Base-by-base conservation (phyloP, 2,329 filamentous ascomycete genomes). In the Dactylellina sp. region DNA sequence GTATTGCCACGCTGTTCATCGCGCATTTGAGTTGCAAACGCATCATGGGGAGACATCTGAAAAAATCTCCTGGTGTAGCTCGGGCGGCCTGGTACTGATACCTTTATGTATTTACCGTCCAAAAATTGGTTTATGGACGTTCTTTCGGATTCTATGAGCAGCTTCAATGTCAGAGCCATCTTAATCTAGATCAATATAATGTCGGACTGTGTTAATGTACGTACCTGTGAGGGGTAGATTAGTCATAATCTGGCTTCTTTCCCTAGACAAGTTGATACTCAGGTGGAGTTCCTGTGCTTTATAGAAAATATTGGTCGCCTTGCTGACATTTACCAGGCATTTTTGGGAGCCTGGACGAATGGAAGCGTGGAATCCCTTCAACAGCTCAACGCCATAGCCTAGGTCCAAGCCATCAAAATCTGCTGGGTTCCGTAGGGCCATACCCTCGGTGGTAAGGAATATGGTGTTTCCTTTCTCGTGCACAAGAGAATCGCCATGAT, bases 311-410 rank as follows among this genome's bases (percentile, higher is more conserved):
- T 84, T 83, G 47, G 85, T 85, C 7, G 86, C 86, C 24, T 89
- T 86, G 68, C 90, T 88, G 1, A 89, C 81, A 65, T 90, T 90
- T 11, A 89, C 79, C 0, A 90, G 78, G 2, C 89, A 81, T 2
- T 87, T 83, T 40, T 83, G 84, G 12, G 86, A 85, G 1, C 86
- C 84, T 1, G 86, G 84, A 3, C 88, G 85, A 28, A 88, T 85
- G 12, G 76, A 77, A 1, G 77, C 77, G 37, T 77, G 77, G 32
- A 75, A 76, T 0, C 76, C 76, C 11, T 56, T 37, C 2, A 72
- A 12, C 0, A 72, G 14, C n/a, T 60, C 16, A n/a, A 39, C 42
- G 11, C 52, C 59, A 5, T 14, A 4, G 1, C 66, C 60, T 28
- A 64, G 6, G 46, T 64, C 59, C 18, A 72, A 40, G 6, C 66